These are phyloP conservation scores for Pleodorina starrii DNA, from an alignment of 139 green algal species.

Conservation along the genomic window DNA sequence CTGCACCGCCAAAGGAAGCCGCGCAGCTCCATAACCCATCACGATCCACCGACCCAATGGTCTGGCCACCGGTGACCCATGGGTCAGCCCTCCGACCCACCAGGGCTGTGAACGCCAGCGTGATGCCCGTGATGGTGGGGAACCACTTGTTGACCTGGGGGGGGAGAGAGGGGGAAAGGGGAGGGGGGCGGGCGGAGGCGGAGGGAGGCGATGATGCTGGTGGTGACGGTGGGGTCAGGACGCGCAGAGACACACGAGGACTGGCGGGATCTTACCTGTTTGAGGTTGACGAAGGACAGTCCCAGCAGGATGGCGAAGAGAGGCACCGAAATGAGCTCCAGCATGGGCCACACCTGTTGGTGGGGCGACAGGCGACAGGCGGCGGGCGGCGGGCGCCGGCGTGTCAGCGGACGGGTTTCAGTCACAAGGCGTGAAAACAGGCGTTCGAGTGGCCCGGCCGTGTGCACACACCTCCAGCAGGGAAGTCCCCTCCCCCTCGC, in stretches of 20 bases:
- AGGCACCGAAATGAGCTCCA: conserved; percentile 27
- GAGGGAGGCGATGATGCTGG: not conserved
- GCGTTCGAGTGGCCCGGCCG: too few species aligned
- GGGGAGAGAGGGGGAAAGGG: not conserved
- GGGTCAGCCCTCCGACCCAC: not conserved
- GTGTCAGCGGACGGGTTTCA: too few species aligned
- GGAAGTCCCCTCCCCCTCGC: too few species aligned
- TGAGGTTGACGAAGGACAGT: conserved; percentile 37
- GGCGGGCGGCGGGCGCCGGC: too few species aligned
- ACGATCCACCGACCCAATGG: not conserved
- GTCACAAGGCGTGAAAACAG: too few species aligned
- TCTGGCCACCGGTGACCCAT: not conserved
- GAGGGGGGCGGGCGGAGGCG: not conserved
- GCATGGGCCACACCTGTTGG: conserved; percentile 43
- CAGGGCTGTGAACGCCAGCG: conserved; percentile 14
- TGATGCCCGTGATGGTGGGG: conserved; percentile 33
- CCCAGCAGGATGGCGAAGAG: conserved; percentile 49
- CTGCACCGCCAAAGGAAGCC: not conserved
- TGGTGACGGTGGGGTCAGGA: too few species aligned
- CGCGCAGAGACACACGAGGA: not conserved
- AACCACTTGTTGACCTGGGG: conserved; percentile 50
- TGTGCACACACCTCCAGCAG: too few species aligned
- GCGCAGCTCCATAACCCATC: not conserved
- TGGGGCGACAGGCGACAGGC: too few species aligned
- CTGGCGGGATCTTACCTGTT: conserved; percentile 2